Evolutionary conservation across 1,284 basidiomycete genomes (phyloP).

Genomic region (Athelia sp.): DNA sequence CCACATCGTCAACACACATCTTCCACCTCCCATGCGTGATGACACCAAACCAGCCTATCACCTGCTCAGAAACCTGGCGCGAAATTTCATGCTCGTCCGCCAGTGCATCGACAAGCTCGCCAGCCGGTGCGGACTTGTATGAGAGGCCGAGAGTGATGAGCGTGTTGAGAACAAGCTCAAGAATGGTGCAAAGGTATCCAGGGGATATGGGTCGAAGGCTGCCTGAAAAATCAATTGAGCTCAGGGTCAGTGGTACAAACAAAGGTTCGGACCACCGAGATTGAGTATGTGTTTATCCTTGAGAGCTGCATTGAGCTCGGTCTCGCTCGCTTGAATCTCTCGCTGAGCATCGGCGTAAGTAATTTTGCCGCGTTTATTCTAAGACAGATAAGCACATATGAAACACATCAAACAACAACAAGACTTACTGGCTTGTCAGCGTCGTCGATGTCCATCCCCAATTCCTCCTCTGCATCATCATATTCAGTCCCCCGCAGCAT

Average conservation of each 20-base stretch:
- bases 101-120: conserved; percentile 51
- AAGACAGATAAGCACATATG: conserved; percentile 10
- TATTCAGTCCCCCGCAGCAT: conserved; percentile 67
- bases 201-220: conserved; percentile 66
- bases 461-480: conserved; percentile 57
- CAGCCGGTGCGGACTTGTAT: conserved; percentile 42
- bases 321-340: conserved; percentile 76
- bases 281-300: conserved; percentile 65
- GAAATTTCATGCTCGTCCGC: conserved; percentile 73
- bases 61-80: conserved; percentile 53
- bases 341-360: conserved; percentile 57
- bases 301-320: conserved; percentile 62
- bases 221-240: conserved; percentile 32
- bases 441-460: conserved; percentile 38
- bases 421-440: not conserved
- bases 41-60: conserved; percentile 78
- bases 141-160: conserved; percentile 56
- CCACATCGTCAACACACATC: conserved; percentile 52
- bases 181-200: conserved; percentile 59
- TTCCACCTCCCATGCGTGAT: conserved; percentile 52
- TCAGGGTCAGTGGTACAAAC: not conserved
- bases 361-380: conserved; percentile 28
- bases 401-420: not conserved
- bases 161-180: conserved; percentile 68
- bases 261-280: conserved; percentile 51